Evolutionary conservation across 2,329 filamentous ascomycete species (phyloP).

Genomic region (Immersiporthe knoxdaviesiana): DNA sequence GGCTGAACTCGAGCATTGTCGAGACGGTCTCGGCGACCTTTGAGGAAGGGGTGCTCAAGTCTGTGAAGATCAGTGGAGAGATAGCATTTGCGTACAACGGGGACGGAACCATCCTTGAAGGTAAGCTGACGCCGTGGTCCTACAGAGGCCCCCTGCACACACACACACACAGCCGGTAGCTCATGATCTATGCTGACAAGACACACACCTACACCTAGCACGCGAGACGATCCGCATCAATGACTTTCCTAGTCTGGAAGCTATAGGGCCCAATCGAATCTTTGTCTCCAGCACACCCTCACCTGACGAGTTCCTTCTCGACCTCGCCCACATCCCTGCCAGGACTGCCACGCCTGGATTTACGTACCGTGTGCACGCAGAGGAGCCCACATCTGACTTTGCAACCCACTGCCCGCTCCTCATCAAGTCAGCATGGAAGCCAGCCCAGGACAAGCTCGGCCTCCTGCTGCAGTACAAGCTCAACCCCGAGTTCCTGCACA

Average conservation of each 20-base stretch:
- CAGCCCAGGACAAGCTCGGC: constrained; percentile 82
- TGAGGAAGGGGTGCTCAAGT: constrained; percentile 71
- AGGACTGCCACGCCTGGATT: constrained; percentile 80
- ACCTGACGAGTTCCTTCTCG: constrained; percentile 79
- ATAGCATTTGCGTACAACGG: constrained; percentile 83
- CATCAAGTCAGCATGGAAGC: constrained; percentile 78
- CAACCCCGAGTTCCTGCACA: constrained; percentile 67
- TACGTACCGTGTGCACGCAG: constrained; percentile 85
- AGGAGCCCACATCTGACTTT: constrained; percentile 49
- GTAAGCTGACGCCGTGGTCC: constrained; percentile 51
- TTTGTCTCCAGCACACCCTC: constrained; percentile 73
- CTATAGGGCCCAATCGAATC: constrained; percentile 89
- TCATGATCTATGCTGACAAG: constrained; percentile 16
- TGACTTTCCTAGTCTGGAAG: constrained; percentile 85
- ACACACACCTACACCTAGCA: constrained; percentile 44
- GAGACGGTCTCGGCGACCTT: constrained; percentile 90
- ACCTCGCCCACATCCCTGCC: constrained; percentile 67
- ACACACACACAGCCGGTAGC: not conserved
- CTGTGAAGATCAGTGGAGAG: constrained; percentile 80
- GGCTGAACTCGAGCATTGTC: constrained; percentile 85
- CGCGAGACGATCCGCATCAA: constrained; percentile 78
- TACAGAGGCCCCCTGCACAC: too few relatives aligned
- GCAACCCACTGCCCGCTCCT: constrained; percentile 70
- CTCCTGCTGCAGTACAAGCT: constrained; percentile 83
- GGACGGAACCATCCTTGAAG: constrained; percentile 49